Evolutionary conservation across 257 asterid genomes (phyloP).

Genomic region (Solanum piurae): DNA sequence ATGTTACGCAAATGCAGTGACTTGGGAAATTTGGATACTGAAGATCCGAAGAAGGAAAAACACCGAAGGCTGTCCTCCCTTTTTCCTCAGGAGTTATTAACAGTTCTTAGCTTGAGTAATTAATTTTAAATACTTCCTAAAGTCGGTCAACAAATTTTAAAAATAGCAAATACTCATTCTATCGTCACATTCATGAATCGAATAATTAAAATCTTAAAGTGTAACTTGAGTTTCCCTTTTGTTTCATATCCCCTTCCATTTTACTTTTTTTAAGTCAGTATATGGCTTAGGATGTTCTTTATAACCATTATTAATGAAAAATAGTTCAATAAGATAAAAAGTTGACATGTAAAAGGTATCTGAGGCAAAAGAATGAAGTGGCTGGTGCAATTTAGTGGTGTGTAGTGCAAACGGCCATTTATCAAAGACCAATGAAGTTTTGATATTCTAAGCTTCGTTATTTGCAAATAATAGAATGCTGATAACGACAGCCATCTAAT

Average conservation of each 20-base stretch:
- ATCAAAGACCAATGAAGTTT: background rate
- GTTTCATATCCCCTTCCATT: background rate
- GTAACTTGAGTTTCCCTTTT: background rate
- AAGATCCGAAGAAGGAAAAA: background rate
- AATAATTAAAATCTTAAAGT: background rate
- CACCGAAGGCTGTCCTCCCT: background rate
- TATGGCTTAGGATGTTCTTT: background rate
- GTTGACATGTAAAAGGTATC: background rate
- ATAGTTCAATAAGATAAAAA: background rate
- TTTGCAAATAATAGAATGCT: background rate
- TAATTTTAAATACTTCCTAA: background rate
- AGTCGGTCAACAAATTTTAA: background rate
- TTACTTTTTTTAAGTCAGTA: background rate
- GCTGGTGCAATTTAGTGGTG: background rate
- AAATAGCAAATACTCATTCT: background rate
- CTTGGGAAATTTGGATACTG: background rate
- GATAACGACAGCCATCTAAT: background rate
- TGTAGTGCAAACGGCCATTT: background rate
- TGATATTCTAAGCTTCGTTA: background rate
- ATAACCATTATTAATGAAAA: background rate
- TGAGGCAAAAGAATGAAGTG: background rate
- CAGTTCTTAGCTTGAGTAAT: background rate
- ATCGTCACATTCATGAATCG: background rate
- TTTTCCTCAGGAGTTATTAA: background rate
- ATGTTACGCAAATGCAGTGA: background rate